A percentile compares a stretch with the other conserved stretches of the same genome.
phyloP scores from a whole-genome alignment of 2,329 filamentous ascomycete genomes.

The Fusarium decemcellulare region DNA sequence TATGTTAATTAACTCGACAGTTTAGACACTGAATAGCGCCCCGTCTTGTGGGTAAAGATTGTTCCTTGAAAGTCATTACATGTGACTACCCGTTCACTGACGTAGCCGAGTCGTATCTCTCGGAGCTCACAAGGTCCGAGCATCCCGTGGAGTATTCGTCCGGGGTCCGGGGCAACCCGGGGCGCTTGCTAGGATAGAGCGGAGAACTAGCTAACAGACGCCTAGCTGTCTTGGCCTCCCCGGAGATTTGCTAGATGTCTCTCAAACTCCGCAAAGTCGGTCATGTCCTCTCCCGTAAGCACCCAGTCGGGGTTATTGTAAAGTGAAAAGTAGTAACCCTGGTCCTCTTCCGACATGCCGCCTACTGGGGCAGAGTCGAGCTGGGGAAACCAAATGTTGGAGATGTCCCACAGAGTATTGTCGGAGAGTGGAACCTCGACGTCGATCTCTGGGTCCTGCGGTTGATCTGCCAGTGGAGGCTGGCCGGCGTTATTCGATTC shows the following conservation, averaged over 20 bases:
- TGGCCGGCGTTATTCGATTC: not conserved
- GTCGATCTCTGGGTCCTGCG: not conserved
- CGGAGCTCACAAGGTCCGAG: too few relatives aligned
- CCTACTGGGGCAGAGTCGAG: not conserved
- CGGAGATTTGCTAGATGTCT: not conserved
- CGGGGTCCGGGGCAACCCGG: too few relatives aligned
- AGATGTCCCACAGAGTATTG: not conserved
- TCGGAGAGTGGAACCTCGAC: not conserved
- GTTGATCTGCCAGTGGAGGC: not conserved
- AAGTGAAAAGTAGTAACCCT: not conserved
- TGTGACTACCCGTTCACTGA: too few relatives aligned
- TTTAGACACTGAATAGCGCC: too few relatives aligned
- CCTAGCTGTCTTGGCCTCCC: too few relatives aligned
- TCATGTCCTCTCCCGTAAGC: not conserved
- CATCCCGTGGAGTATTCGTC: too few relatives aligned
- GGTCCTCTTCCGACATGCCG: not conserved
- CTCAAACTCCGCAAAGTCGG: slow-evolving; percentile 2
- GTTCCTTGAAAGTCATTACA: too few relatives aligned
- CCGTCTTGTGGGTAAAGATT: too few relatives aligned
- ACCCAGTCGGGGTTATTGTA: not conserved
- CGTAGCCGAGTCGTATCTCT: too few relatives aligned
- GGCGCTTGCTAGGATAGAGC: too few relatives aligned
- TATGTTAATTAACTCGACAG: too few relatives aligned
- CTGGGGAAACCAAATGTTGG: not conserved
- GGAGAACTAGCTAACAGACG: too few relatives aligned